Base-by-base conservation (phyloP, 305 asterid genomes). In the Ajuga reptans region DNA sequence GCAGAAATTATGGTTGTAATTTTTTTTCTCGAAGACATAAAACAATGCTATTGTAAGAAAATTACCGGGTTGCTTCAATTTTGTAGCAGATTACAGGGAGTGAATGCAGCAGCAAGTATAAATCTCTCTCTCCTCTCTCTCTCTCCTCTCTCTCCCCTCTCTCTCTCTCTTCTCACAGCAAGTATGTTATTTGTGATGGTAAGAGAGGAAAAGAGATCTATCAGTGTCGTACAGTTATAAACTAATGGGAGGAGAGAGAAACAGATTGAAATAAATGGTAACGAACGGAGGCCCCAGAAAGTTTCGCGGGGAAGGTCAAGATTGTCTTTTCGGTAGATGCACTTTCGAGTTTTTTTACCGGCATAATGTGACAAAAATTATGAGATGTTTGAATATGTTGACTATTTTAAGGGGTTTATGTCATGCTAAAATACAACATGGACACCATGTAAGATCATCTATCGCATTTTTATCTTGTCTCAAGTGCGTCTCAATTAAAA, bases 21-120 rank as follows among this genome's bases (percentile, higher is more conserved):
- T 73, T 57, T 66, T 73, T 31, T 56, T 66, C 67, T 76, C 45
- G 79, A 60, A 61, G 65, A 66, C 69, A 72, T 52, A 70, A 77
- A 72, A 62, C 24, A 29, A 51, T 27, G 11, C 12, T 14, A 58
- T 17, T 54, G 68, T 24, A 9, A 51, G 58, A 34, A 69, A 47
- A 0, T 73, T 55, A 75, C 82, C 52, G 5, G 29, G 21, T 17
- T 58, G 34, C 59, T 81, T 72, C 53, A 64, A 66, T 54, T 37
- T 64, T 17, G 57, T 67, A 67, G 72, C 42, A 4, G 51, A 31
- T 45, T 14, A 21, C 61, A 63, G 54, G 43, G 43, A 66, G 34
- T 52, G 64, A 52, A 52, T 69, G 62, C 65, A 64, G 61, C 61
- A n/a, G 59, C 42, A 53, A 10, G 2, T 27, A 1, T 27, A 9